Evolutionary conservation across 2,329 filamentous ascomycete genomes (phyloP).

Genomic region (Stachybotrys chartarum): DNA sequence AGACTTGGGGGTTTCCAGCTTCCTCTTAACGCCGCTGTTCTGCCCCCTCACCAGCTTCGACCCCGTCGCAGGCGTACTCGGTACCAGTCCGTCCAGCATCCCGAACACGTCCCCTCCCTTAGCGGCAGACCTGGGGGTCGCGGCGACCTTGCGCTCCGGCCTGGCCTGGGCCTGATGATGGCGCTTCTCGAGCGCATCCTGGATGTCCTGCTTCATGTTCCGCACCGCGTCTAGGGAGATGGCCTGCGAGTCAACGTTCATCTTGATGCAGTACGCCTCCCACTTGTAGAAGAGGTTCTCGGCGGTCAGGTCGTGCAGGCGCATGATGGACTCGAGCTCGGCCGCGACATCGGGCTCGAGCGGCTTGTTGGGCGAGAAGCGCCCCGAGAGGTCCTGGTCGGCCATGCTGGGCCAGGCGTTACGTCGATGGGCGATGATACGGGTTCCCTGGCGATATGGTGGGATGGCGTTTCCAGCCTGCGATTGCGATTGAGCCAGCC

Average conservation of each 20-base stretch:
- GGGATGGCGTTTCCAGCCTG: neutral
- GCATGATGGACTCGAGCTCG: constrained; percentile 81
- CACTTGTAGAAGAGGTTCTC: constrained; percentile 97
- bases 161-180: constrained; percentile 58
- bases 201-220: constrained; percentile 78
- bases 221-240: constrained; percentile 61
- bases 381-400: constrained; percentile 24
- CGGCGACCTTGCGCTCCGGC: constrained; percentile 53
- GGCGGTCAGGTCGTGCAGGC: constrained; percentile 69
- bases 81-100: constrained; percentile 68
- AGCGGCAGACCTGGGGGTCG: constrained; percentile 52
- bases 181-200: constrained; percentile 75
- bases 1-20: constrained; percentile 17
- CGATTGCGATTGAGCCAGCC: neutral
- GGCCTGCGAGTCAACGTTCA: constrained; percentile 73
- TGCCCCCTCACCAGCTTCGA: constrained; percentile 33
- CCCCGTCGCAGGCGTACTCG: constrained; percentile 48
- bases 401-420: constrained; percentile 21
- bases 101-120: constrained; percentile 69
- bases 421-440: neutral
- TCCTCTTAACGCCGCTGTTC: constrained; percentile 22
- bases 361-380: constrained; percentile 30
- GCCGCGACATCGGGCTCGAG: constrained; percentile 71
- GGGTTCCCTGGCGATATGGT: neutral
- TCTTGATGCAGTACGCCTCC: constrained; percentile 96